phyloP scores from a whole-genome alignment of 441 rosid species.

The Isatis lusitanica region DNA sequence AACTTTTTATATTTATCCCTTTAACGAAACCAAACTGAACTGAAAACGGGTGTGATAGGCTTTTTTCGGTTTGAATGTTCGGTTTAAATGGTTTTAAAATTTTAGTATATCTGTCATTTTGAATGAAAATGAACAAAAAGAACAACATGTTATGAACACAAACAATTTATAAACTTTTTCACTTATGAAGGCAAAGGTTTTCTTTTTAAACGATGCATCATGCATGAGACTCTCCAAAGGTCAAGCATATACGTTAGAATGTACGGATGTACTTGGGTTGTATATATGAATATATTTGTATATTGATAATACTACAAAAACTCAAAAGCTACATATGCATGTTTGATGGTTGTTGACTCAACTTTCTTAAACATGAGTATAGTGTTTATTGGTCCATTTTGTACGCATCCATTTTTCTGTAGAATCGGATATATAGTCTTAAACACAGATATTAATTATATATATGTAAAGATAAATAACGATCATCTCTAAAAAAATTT shows the following conservation, averaged over 20 bases:
- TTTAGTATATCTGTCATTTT: background rate
- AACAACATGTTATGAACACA: background rate
- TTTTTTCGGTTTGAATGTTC: background rate
- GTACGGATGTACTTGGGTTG: conserved; percentile 33
- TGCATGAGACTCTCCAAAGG: background rate
- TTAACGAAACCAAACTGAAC: background rate
- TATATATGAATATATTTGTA: background rate
- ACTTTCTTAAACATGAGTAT: background rate
- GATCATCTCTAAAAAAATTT: too few species aligned
- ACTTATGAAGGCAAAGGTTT: background rate
- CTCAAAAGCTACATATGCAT: conserved; percentile 13
- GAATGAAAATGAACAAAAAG: background rate
- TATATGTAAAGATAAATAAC: too few species aligned
- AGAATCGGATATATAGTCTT: background rate
- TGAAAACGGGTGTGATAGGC: background rate
- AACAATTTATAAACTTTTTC: background rate
- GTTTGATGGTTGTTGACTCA: conserved; percentile 10
- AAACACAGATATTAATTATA: background rate
- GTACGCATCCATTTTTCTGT: conserved; percentile 4
- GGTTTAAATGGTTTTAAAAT: background rate
- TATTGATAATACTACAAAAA: background rate
- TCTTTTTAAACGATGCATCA: background rate
- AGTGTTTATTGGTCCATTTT: conserved; percentile 18
- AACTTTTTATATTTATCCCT: background rate
- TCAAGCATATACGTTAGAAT: conserved; percentile 4